phyloP scores from a whole-genome alignment of 192 early-diverging fungal genomes.

The Coemansia sp. region DNA sequence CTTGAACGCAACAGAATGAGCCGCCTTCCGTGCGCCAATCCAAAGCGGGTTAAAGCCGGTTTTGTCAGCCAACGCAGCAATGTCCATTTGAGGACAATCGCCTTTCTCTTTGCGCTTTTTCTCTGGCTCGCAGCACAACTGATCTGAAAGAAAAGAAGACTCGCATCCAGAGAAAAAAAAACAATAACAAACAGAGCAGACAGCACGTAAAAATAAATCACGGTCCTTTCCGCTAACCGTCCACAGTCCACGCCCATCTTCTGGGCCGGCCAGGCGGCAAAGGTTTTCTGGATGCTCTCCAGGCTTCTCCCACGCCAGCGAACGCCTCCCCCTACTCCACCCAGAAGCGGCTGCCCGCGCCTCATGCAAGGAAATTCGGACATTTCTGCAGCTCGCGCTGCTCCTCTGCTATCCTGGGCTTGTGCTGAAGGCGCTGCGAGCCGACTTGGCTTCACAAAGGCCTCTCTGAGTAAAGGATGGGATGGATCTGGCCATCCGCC shows the following conservation, averaged over 20 bases:
- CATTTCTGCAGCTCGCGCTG: background rate
- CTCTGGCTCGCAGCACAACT: background rate
- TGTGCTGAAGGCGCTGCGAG: background rate
- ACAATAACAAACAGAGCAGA: slow-evolving; percentile 7
- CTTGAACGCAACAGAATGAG: background rate
- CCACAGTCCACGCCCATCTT: no score
- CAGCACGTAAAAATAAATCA: background rate
- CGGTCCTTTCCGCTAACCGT: background rate
- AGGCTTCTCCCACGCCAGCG: slow-evolving; percentile 7
- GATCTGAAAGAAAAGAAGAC: background rate
- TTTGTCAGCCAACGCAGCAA: background rate
- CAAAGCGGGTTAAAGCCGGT: background rate
- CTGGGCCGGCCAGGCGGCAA: background rate
- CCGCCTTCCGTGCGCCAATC: background rate
- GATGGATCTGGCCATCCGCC: no score
- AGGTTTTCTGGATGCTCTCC: background rate
- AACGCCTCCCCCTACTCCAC: background rate
- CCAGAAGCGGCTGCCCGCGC: background rate
- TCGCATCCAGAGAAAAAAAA: slow-evolving; percentile 1
- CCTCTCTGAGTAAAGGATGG: no score
- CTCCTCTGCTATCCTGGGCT: background rate
- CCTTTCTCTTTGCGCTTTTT: background rate
- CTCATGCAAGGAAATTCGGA: slow-evolving; percentile 5
- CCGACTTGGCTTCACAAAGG: background rate
- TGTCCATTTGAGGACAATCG: slow-evolving; percentile 3